Base-by-base conservation (phyloP, 805 yeast species). In the Starmerella bombicola region DNA sequence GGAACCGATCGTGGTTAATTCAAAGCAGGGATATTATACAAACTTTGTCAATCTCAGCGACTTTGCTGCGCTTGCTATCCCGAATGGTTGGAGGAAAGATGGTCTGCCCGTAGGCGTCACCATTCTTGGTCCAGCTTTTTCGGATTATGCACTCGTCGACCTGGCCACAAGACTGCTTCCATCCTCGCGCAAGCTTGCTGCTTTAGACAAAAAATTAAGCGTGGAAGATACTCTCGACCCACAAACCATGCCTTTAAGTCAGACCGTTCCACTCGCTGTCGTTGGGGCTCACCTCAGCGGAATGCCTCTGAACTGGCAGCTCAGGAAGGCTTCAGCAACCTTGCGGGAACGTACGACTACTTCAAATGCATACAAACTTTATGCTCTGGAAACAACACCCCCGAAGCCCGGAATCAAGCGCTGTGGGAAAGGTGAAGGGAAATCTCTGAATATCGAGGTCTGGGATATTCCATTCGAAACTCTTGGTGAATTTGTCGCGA, bases 21-120 rank as follows among this genome's bases (percentile, higher is more conserved):
- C 96, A 5, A 69, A 69, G 55, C 98, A 91, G 65, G 98, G 98
- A 24, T 85, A 95, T n/a, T 88, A 94, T 78, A 88, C 97, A 23
- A 88, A 88, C 64, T 91, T 91, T 59, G 95, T 83, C 53, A 88
- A 91, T 60, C 70, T 88, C 58, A 94, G 95, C 3, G 97, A 88
- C 56, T 62, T 86, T 66, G 78, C 93, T 28, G 97, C 95, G 1
- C 67, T 88, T 53, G 84, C 97, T 0, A 69, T 88, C 41, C 97
- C 98, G 20, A 80, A 78, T 19, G 95, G 94, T 2, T 88, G 84
- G 71, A 70, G 86, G 57, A 52, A 70, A 1, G 96, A 88, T 59
- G 93, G 93, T 3, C 62, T 88, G 51, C 95, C 97, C 7, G 78
- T 75, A 48, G 97, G 97, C 61, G 73, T 88, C 44, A 88, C 97